Evolutionary conservation across 2,329 filamentous ascomycete genomes (phyloP).

Genomic region (Neonectria faginata): DNA sequence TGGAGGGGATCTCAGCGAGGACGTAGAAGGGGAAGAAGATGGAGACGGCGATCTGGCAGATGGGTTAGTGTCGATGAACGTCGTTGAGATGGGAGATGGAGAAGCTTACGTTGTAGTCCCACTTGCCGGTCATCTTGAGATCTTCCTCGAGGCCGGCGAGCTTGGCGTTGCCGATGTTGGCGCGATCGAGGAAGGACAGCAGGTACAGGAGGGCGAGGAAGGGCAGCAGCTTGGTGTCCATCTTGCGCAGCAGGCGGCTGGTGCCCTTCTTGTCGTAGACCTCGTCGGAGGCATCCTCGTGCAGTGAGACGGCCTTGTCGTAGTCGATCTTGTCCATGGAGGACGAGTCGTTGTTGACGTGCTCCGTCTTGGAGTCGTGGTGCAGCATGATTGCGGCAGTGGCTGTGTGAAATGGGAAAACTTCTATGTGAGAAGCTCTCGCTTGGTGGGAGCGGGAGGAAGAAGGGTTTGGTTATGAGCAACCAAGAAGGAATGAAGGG

Average conservation of each 20-base stretch:
- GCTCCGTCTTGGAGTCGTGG: constrained; percentile 28
- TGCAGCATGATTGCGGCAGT: constrained; percentile 34
- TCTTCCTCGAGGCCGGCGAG: constrained; percentile 63
- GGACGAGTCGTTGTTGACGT: constrained; percentile 38
- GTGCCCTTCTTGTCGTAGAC: constrained; percentile 53
- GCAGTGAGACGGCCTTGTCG: constrained; percentile 43
- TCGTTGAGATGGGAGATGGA: neutral
- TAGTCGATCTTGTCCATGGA: constrained; percentile 46
- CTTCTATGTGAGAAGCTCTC: constrained; percentile 24
- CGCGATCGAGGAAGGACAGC: constrained; percentile 61
- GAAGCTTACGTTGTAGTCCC: constrained; percentile 51
- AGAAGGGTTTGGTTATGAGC: constrained; percentile 11
- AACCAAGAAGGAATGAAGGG: constrained; percentile 14
- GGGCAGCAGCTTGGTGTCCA: constrained; percentile 68
- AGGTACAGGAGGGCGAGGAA: constrained; percentile 71
- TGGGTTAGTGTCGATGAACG: constrained; percentile 13
- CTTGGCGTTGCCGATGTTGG: constrained; percentile 67
- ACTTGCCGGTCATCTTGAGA: constrained; percentile 48
- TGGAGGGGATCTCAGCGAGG: constrained; percentile 65
- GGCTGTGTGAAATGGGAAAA: neutral
- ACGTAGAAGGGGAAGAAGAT: constrained; percentile 67
- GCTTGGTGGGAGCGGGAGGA: constrained; percentile 13
- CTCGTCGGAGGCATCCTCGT: constrained; percentile 39
- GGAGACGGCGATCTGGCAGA: constrained; percentile 56
- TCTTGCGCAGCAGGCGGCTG: constrained; percentile 64